phyloP scores from a whole-genome alignment of 352 stramenopile genomes.

The Pythium brachiatum region DNA sequence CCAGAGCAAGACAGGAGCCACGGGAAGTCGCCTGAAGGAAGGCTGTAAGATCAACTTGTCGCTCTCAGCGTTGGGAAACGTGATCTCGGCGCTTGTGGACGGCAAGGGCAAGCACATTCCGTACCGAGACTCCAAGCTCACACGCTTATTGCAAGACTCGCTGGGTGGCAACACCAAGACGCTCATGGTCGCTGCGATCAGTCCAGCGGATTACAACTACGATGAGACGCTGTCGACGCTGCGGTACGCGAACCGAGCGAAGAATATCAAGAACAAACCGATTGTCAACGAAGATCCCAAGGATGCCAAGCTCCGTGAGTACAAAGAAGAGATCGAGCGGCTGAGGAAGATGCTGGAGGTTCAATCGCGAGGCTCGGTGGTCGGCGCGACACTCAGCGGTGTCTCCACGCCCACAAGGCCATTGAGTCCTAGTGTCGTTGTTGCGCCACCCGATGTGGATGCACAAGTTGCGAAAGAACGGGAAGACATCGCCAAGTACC shows the following conservation, averaged over 20 bases:
- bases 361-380: slow-evolving; percentile 40
- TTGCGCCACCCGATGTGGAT: not conserved
- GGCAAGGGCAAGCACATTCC: slow-evolving; percentile 87
- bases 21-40: slow-evolving; percentile 79
- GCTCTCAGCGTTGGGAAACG: slow-evolving; percentile 76
- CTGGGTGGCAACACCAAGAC: slow-evolving; percentile 96
- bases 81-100: slow-evolving; percentile 84
- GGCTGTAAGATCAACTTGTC: slow-evolving; percentile 87
- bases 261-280: slow-evolving; percentile 98
- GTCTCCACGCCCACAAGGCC: slow-evolving; percentile 37
- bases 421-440: slow-evolving; percentile 17
- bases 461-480: slow-evolving; percentile 38
- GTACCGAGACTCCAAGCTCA: slow-evolving; percentile 93
- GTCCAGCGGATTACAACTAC: slow-evolving; percentile 93
- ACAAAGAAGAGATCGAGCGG: slow-evolving; percentile 88
- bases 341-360: slow-evolving; percentile 81
- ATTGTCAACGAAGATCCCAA: slow-evolving; percentile 95
- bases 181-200: slow-evolving; percentile 95
- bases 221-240: slow-evolving; percentile 96
- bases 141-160: slow-evolving; percentile 89
- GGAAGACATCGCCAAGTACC: slow-evolving; percentile 61
- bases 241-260: slow-evolving; percentile 94
- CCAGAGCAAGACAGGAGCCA: slow-evolving; percentile 83
- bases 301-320: slow-evolving; percentile 87
- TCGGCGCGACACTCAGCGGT: slow-evolving; percentile 33